phyloP scores from a whole-genome alignment of 192 early-diverging fungal genomes.

The Jimgerdemannia lactiflua region DNA sequence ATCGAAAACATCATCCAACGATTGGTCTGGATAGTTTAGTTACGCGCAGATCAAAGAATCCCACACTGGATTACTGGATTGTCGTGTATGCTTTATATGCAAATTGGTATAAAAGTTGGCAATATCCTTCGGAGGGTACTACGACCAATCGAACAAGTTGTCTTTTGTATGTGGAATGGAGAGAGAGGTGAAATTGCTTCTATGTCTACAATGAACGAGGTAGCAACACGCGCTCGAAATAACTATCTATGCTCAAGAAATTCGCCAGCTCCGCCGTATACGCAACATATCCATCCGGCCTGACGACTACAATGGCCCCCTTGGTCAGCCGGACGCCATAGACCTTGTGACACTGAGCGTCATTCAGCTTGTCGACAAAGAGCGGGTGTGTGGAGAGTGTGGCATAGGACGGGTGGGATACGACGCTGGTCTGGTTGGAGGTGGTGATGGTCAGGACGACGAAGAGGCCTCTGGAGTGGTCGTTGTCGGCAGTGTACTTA shows the following conservation, averaged over 20 bases:
- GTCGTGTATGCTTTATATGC: too few relatives aligned
- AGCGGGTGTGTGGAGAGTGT: not conserved
- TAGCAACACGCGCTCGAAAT: not conserved
- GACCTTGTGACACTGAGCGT: conserved; percentile 17
- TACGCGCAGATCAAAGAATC: too few relatives aligned
- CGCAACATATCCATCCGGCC: conserved; percentile 27
- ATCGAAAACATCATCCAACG: too few relatives aligned
- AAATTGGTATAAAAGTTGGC: too few relatives aligned
- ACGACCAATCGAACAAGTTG: too few relatives aligned
- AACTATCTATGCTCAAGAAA: not conserved
- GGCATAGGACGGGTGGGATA: not conserved
- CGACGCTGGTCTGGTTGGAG: not conserved
- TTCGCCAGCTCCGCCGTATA: not conserved
- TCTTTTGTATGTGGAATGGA: too few relatives aligned
- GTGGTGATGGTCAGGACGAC: conserved; percentile 11
- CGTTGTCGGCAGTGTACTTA: not conserved
- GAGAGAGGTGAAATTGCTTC: not conserved
- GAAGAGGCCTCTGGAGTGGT: conserved; percentile 3
- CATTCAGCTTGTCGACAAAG: conserved; percentile 25
- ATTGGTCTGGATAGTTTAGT: too few relatives aligned
- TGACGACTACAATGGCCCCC: conserved; percentile 7
- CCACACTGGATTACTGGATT: too few relatives aligned
- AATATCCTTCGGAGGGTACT: too few relatives aligned
- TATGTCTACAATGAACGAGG: not conserved
- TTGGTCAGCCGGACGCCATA: conserved; percentile 2